phyloP scores from a whole-genome alignment of 2,329 filamentous ascomycete species.

The Calycina herbarum region DNA sequence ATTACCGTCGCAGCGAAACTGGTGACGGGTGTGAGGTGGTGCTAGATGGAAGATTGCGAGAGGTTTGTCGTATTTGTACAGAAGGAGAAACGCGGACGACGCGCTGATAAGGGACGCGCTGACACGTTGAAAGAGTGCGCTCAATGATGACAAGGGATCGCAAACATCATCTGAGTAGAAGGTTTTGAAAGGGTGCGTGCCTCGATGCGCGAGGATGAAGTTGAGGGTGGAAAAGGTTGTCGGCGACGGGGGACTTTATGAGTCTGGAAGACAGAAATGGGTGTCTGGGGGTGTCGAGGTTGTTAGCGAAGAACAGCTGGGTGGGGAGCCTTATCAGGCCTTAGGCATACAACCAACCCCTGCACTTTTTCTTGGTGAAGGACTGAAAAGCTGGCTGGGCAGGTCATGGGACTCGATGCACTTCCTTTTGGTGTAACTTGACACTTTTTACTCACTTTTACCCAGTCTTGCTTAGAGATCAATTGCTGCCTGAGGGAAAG shows the following conservation, averaged over 20 bases:
- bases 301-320: slow-evolving; percentile 1
- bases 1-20: slow-evolving; percentile 17
- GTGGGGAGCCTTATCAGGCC: not conserved
- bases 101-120: slow-evolving; percentile 22
- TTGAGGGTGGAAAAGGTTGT: slow-evolving; percentile 17
- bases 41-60: slow-evolving; percentile 19
- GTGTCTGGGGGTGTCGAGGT: not conserved
- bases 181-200: slow-evolving; percentile 27
- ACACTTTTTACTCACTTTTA: not conserved
- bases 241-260: slow-evolving; percentile 20
- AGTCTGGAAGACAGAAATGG: not conserved
- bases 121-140: slow-evolving; percentile 27
- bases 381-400: not conserved
- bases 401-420: not conserved
- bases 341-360: not conserved
- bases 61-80: slow-evolving; percentile 19
- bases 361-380: not conserved
- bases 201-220: slow-evolving; percentile 16
- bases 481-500: slow-evolving; percentile 28
- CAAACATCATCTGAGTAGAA: slow-evolving; percentile 34
- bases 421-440: slow-evolving; percentile 3
- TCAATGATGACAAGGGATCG: slow-evolving; percentile 28
- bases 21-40: slow-evolving; percentile 9
- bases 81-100: slow-evolving; percentile 26
- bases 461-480: slow-evolving; percentile 4